Evolutionary conservation across 75 land plant species (phyloP).

Genomic region (Pinus taeda): DNA sequence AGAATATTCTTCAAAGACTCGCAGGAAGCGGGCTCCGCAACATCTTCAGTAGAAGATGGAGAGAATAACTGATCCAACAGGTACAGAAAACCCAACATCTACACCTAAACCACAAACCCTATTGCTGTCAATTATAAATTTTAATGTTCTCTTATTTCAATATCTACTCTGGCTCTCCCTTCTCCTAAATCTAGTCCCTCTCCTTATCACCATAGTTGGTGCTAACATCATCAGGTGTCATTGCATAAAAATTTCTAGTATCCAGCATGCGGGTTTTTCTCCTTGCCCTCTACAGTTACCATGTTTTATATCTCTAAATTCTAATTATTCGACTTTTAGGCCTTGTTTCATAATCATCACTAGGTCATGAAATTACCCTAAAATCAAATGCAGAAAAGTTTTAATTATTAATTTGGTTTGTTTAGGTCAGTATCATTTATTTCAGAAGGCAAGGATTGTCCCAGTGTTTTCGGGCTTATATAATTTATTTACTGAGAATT

Average conservation of each 20-base stretch:
- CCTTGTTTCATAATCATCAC: background rate
- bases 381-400: background rate
- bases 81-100: background rate
- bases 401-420: background rate
- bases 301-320: background rate
- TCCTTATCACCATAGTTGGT: too few relatives aligned
- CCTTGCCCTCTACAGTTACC: background rate
- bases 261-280: slow-evolving; percentile 1
- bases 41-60: slow-evolving; percentile 50
- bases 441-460: slow-evolving; percentile 1
- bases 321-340: background rate
- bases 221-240: too few relatives aligned
- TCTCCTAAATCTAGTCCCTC: too few relatives aligned
- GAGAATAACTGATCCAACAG: slow-evolving; percentile 23
- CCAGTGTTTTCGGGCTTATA: background rate
- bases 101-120: too few relatives aligned
- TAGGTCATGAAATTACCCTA: slow-evolving; percentile 3
- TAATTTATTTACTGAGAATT: background rate
- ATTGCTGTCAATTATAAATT: too few relatives aligned
- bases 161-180: too few relatives aligned
- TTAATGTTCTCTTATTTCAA: too few relatives aligned
- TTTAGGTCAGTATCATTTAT: background rate
- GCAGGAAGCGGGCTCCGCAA: slow-evolving; percentile 57
- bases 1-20: slow-evolving; percentile 65
- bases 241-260: background rate